These are phyloP conservation scores for Saccharomycopsis sp. DNA, from an alignment of 805 yeast genomes.

Conservation along the genomic window DNA sequence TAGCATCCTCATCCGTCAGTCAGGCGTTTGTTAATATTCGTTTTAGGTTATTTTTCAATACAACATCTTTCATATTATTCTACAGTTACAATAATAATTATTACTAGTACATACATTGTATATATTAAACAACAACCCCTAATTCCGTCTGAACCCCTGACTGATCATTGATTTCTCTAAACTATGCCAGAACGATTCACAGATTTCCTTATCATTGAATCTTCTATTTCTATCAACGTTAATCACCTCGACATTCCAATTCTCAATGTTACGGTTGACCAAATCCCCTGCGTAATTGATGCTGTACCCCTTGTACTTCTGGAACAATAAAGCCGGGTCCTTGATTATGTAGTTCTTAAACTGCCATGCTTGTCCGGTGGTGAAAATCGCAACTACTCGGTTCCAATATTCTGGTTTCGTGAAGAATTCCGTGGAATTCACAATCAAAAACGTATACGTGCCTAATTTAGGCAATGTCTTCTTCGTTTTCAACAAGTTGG, in stretches of 20 bases:
- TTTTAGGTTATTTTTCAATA: no score
- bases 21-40: no score
- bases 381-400: conserved; percentile 89
- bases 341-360: conserved; percentile 80
- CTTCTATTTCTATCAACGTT: conserved; percentile 75
- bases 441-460: conserved; percentile 65
- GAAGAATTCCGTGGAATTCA: conserved; percentile 79
- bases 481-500: conserved; percentile 41
- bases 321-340: conserved; percentile 75
- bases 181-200: conserved; percentile 77
- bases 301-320: conserved; percentile 76
- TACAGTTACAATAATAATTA: no score
- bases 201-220: conserved; percentile 83
- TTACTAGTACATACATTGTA: neutral
- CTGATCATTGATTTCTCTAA: conserved; percentile 67
- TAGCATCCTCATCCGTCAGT: no score
- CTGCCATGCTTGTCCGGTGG: conserved; percentile 98
- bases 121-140: neutral
- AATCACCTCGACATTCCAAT: conserved; percentile 85
- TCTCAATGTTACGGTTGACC: conserved; percentile 64
- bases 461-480: conserved; percentile 55
- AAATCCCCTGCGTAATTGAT: conserved; percentile 72
- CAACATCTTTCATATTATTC: no score
- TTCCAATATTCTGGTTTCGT: conserved; percentile 97
- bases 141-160: conserved; percentile 44